phyloP scores from a whole-genome alignment of 2,329 filamentous ascomycete genomes.

The Botrytis galanthina region DNA sequence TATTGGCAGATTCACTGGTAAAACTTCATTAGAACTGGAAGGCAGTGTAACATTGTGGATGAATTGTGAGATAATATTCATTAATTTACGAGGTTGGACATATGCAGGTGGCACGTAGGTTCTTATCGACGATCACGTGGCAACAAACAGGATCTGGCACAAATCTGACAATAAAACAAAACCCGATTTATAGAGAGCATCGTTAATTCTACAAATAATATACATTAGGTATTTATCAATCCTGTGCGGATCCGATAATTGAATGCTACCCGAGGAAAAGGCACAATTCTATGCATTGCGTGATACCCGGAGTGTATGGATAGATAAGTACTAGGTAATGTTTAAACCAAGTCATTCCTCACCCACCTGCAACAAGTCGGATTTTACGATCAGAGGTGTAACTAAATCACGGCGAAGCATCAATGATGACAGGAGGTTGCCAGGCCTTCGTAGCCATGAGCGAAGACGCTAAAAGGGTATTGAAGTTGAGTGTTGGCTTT shows the following conservation, averaged over 20 bases:
- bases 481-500: neutral
- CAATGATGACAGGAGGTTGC: neutral
- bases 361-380: neutral
- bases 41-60: neutral
- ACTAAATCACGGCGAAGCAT: neutral
- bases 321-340: neutral
- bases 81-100: neutral
- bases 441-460: neutral
- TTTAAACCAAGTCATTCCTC: neutral
- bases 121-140: constrained; percentile 16
- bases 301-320: neutral
- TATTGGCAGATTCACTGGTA: neutral
- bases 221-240: too few relatives aligned
- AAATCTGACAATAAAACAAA: neutral
- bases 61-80: neutral
- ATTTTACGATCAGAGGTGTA: neutral
- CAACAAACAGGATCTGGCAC: neutral
- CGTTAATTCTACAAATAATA: neutral
- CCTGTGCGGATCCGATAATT: neutral
- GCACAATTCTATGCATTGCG: neutral
- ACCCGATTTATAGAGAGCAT: neutral
- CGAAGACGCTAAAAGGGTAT: too few relatives aligned
- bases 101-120: neutral
- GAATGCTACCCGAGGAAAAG: neutral
- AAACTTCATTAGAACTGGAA: neutral